Evolutionary conservation across 1,284 basidiomycete species (phyloP).

Genomic region (Ceratobasidium sp.): DNA sequence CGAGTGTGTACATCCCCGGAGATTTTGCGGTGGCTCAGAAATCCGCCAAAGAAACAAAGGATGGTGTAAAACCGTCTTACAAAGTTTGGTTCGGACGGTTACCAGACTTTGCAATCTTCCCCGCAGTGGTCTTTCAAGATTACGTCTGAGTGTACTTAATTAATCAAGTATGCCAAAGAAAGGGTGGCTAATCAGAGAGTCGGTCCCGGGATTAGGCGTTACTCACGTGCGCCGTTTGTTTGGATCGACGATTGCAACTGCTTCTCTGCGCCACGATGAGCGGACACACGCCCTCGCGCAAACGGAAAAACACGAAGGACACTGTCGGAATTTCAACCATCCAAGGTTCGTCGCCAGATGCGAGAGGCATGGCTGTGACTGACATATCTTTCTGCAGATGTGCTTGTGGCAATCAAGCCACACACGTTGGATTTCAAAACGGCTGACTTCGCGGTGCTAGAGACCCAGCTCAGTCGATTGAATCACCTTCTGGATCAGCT

Average conservation of each 20-base stretch:
- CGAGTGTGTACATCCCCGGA: background rate
- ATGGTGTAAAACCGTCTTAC: too few species aligned
- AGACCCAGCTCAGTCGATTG: conserved; percentile 15
- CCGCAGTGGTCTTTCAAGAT: background rate
- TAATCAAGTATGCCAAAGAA: too few species aligned
- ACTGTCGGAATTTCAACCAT: background rate
- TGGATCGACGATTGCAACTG: background rate
- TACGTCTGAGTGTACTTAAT: background rate
- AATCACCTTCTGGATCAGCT: conserved; percentile 25
- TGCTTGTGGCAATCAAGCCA: conserved; percentile 37
- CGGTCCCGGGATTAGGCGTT: background rate
- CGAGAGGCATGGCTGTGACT: background rate
- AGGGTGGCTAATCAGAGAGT: background rate
- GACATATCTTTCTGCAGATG: conserved; percentile 13
- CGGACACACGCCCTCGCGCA: background rate
- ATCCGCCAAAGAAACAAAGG: too few species aligned
- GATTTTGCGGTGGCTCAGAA: background rate
- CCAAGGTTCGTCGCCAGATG: conserved; percentile 3
- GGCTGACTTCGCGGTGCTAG: conserved; percentile 23
- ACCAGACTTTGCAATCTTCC: too few species aligned
- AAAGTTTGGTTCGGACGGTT: too few species aligned
- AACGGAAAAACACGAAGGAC: conserved; percentile 23
- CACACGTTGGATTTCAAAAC: conserved; percentile 25
- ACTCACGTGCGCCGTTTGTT: conserved; percentile 15
- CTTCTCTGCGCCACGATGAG: conserved; percentile 8